Conservation (phyloP, 2,329 filamentous ascomycete genomes). For the Tolypocladium sp. region DNA sequence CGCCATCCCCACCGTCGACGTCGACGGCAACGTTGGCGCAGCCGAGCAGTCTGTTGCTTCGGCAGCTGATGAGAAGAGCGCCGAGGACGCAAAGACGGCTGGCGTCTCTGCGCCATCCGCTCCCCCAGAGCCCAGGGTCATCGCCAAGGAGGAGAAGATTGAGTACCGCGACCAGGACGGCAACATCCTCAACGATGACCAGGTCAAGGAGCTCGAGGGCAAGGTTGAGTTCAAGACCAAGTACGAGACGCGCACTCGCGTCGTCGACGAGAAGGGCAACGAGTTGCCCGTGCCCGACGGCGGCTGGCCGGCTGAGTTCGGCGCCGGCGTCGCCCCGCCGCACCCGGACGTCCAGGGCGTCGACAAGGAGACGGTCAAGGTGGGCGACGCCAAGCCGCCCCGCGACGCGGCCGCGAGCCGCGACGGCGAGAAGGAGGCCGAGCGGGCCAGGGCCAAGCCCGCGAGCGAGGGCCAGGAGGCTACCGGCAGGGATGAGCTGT, state of each 20-base stretch:
- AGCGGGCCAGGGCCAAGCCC: conserved; percentile 48
- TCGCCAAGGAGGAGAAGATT: conserved; percentile 65
- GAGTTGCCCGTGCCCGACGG: conserved; percentile 49
- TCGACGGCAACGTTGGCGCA: conserved; percentile 11
- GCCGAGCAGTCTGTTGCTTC: conserved; percentile 3
- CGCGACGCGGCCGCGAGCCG: conserved; percentile 37
- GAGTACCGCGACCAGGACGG: conserved; percentile 79
- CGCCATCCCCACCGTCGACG: conserved; percentile 16
- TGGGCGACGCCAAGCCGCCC: conserved; percentile 26
- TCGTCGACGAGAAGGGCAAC: conserved; percentile 73
- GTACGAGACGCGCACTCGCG: conserved; percentile 86
- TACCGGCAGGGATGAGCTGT: conserved; percentile 29
- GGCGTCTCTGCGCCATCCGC: conserved; percentile 40
- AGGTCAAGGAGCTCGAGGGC: conserved; percentile 77
- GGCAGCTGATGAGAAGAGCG: conserved; percentile 6
- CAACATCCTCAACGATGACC: conserved; percentile 74
- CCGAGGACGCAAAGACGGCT: conserved; percentile 16
- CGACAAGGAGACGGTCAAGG: conserved; percentile 47
- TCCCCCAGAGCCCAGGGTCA: conserved; percentile 37
- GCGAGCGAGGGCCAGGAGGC: conserved; percentile 55
- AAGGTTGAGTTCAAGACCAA: conserved; percentile 93
- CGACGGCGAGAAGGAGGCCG: conserved; percentile 50
- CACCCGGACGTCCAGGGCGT: conserved; percentile 54
- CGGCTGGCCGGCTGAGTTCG: conserved; percentile 25
- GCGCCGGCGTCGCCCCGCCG: conserved; percentile 41